These are phyloP conservation scores for Acacia crassicarpa DNA, from an alignment of 306 rosid species.

Conservation along the genomic window DNA sequence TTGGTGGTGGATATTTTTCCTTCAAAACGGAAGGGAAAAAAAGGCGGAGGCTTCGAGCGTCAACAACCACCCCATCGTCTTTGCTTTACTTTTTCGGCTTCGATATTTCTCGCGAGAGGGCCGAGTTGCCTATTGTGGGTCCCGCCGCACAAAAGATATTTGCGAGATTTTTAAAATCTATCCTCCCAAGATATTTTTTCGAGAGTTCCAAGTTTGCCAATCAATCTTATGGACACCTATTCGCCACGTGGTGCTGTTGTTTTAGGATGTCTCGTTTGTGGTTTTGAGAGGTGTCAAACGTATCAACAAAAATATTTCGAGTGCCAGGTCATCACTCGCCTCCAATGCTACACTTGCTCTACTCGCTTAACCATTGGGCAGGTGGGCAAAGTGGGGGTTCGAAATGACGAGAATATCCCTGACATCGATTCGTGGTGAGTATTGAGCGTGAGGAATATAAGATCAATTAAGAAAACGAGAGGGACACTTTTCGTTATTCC, in stretches of 20 bases:
- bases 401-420: background rate
- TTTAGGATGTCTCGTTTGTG: background rate
- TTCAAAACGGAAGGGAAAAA: background rate
- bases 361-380: constrained; percentile 14
- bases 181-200: constrained; percentile 30
- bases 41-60: background rate
- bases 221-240: background rate
- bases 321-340: background rate
- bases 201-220: background rate
- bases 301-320: background rate
- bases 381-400: background rate
- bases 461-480: background rate
- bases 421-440: background rate
- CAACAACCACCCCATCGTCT: background rate
- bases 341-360: accelerated
- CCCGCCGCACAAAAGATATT: background rate
- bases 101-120: constrained; percentile 7
- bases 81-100: background rate
- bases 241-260: constrained; percentile 24
- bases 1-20: constrained; percentile 29
- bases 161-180: background rate
- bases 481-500: background rate
- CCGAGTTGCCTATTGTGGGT: background rate
- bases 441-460: background rate
- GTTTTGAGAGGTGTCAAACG: constrained; percentile 10